phyloP scores from a whole-genome alignment of 1,139 yeast species.

The Pichia sp. region DNA sequence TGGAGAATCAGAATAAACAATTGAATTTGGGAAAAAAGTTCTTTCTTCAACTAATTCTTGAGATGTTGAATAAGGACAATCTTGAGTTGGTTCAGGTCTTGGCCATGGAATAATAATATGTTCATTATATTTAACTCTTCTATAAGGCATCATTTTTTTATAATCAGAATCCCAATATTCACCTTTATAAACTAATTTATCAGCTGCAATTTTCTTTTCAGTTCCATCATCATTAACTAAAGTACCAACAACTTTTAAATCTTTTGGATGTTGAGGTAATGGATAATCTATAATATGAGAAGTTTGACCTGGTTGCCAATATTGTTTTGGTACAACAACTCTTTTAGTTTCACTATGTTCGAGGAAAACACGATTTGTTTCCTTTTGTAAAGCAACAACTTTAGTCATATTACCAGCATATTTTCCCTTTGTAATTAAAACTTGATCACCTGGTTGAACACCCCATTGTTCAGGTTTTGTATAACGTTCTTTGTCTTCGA shows the following conservation, averaged over 20 bases:
- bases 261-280: slow-evolving; percentile 52
- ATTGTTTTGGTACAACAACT: slow-evolving; percentile 57
- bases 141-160: slow-evolving; percentile 66
- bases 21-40: slow-evolving; percentile 66
- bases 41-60: slow-evolving; percentile 61
- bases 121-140: slow-evolving; percentile 64
- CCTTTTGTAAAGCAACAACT: slow-evolving; percentile 38
- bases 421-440: slow-evolving; percentile 59
- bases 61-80: slow-evolving; percentile 54
- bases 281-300: slow-evolving; percentile 60
- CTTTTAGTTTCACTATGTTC: slow-evolving; percentile 51
- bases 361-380: slow-evolving; percentile 47
- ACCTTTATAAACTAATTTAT: slow-evolving; percentile 59
- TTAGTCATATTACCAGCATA: slow-evolving; percentile 68
- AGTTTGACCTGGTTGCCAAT: slow-evolving; percentile 69
- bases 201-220: slow-evolving; percentile 67
- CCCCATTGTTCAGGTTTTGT: slow-evolving; percentile 41
- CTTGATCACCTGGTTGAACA: slow-evolving; percentile 58
- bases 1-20: slow-evolving; percentile 67
- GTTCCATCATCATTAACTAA: slow-evolving; percentile 55
- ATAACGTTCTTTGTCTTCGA: slow-evolving; percentile 35
- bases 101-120: slow-evolving; percentile 87
- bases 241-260: slow-evolving; percentile 73
- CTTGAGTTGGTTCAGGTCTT: slow-evolving; percentile 59
- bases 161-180: slow-evolving; percentile 69